Conservation (phyloP, 106 monocot genomes). For the Acorus calamus region DNA sequence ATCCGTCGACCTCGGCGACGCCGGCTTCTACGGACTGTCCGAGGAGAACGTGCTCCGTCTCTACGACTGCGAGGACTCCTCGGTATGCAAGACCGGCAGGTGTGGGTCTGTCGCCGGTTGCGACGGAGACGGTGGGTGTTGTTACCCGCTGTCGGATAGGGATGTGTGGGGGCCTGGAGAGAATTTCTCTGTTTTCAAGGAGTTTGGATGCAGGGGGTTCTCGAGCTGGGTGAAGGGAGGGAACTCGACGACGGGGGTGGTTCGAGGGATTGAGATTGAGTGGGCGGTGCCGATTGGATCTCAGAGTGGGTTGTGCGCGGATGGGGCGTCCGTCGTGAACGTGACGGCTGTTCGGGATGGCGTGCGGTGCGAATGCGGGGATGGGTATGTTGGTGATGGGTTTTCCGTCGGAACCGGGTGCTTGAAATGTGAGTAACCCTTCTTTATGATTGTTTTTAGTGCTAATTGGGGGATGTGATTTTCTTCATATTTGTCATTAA, state of each 20-base stretch:
- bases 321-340: slow-evolving; percentile 50
- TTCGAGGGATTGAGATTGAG: slow-evolving; percentile 71
- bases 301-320: slow-evolving; percentile 30
- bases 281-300: slow-evolving; percentile 63
- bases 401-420: slow-evolving; percentile 65
- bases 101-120: too few species aligned
- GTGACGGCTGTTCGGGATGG: slow-evolving; percentile 50
- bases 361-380: slow-evolving; percentile 44
- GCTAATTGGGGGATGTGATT: not conserved
- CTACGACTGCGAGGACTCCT: slow-evolving; percentile 89
- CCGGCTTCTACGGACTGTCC: slow-evolving; percentile 39
- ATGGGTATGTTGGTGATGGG: slow-evolving; percentile 63
- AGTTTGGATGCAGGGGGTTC: slow-evolving; percentile 80
- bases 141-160: slow-evolving; percentile 71
- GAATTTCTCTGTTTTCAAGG: slow-evolving; percentile 42
- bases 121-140: slow-evolving; percentile 31
- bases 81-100: slow-evolving; percentile 33
- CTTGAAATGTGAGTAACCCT: slow-evolving; percentile 30
- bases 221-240: slow-evolving; percentile 54
- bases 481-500: too few species aligned
- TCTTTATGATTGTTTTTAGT: not conserved
- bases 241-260: not conserved
- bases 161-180: slow-evolving; percentile 63
- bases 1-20: slow-evolving; percentile 5
- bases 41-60: slow-evolving; percentile 55